Percentiles rank a stretch among this genome's conserved stretches.
Conservation (phyloP, 202 grass and related monocot species). For the Bolboschoenoplectus hybrid region DNA sequence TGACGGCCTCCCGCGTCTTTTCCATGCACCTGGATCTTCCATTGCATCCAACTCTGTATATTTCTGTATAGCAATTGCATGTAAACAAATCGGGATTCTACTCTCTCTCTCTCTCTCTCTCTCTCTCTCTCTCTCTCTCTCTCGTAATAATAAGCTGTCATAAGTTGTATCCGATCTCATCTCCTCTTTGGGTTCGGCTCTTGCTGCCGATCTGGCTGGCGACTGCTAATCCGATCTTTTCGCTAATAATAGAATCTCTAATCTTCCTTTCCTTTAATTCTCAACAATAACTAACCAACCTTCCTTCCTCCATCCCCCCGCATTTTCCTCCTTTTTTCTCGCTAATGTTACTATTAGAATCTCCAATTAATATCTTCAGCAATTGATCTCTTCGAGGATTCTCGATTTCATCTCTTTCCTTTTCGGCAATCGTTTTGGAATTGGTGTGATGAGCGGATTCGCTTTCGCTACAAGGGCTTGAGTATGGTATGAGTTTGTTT, state of each 20-base stretch:
- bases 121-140: too few species aligned
- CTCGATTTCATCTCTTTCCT: constrained; percentile 1
- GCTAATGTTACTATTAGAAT: neutral
- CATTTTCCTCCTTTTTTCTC: constrained; percentile 9
- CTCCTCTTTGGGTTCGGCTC: neutral
- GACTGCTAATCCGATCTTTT: constrained; percentile 29
- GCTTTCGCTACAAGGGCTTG: neutral
- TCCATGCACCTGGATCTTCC: neutral
- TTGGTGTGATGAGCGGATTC: constrained; percentile 16
- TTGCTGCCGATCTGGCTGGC: constrained; percentile 23
- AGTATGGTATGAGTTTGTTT: neutral
- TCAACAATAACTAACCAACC: constrained; percentile 20
- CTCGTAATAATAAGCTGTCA: too few species aligned
- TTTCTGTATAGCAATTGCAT: neutral
- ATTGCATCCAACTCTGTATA: neutral
- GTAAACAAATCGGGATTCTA: neutral
- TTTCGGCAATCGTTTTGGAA: neutral
- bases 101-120: neutral
- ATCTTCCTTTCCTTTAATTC: neutral
- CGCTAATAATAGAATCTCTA: constrained; percentile 24
- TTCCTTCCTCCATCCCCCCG: neutral
- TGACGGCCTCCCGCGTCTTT: constrained; percentile 26
- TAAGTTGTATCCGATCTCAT: neutral
- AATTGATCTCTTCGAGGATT: neutral
- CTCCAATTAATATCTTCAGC: neutral